Evolutionary conservation across 306 rosid genomes (phyloP), one percentile per base, ranked within the genome.

Genomic region (Quercus suber): DNA sequence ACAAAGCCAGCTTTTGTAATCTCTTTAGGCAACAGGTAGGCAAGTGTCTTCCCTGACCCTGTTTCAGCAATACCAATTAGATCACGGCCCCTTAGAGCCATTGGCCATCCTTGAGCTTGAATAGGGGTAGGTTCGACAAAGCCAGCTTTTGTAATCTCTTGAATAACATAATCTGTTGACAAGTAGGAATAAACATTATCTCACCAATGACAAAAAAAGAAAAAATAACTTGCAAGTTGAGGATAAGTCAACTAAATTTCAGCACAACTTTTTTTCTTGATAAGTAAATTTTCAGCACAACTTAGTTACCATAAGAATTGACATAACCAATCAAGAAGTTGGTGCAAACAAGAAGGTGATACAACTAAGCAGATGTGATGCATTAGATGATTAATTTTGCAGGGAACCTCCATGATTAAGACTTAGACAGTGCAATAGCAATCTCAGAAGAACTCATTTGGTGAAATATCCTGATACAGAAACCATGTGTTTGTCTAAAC

Each of bases 41-140:
- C 98, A 75, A 95, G 94, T 6, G 99, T 95, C 89, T 95, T 95
- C 78, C 99, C 99, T 20, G 99, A 95, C 72, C 99, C 99, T 21
- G 99, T 95, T 86, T 95, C 99, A 27, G 99, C 99, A 86, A 95
- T 93, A 75, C 99, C 99, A 63, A 93, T 93, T 73, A 95, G 94
- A 83, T 95, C 99, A 76, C 98, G 96, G 41, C 99, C 99, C 83
- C 75, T 91, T 80, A 95, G 86, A 80, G 99, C 99, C 99, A 95
- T 95, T 78, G 99, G 98, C 99, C 99, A 95, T 80, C 99, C 99
- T 93, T 95, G 99, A 52, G 99, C 91, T 73, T 95, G 99, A 85
- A 95, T 95, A 19, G 99, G 96, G 35, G 99, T 95, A 73, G 99
- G 99, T 69, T 95, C 99, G 8, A 88, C 82, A 87, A 95, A 95